Evolutionary conservation across 164 flowering plant genomes (phyloP), one percentile per base, ranked within the genome.

Genomic region (Santalum album): DNA sequence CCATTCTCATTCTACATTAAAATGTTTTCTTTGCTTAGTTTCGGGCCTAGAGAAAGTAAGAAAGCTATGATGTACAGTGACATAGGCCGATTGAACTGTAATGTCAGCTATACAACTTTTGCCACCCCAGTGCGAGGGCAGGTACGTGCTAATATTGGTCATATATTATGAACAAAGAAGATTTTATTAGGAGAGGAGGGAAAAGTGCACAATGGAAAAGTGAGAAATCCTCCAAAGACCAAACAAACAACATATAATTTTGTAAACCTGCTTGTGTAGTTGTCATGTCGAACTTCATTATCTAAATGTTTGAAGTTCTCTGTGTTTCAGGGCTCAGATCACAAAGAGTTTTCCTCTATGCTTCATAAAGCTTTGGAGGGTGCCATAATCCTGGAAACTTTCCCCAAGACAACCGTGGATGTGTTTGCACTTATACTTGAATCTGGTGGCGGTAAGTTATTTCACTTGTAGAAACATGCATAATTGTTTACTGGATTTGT

Each of bases 1-100:
- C 0, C 9, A 11, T 14, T 38, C 42, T 38, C 2, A 38, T 38
- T 12, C 16, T 16, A 3, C 6, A 38, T 38, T 11, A 14, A 10
- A 15, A 11, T 38, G 42, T 38, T 15, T 11, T 38, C 25, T 46
- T 53, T 7, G 1, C 69, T 51, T 70, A 92, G 98, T 56, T 92
- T 85, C 73, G 99, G 99, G 64, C 99, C 99, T 16, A 82, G 99
- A 69, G 97, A 92, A 71, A 92, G 99, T 62, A 89, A 87, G 78
- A 92, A 92, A 66, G 97, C 99, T 57, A 83, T 87, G 96, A 63
- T 80, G 84, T 92, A 85, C 60, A 87, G 96, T 65, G 91, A 89
- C 55, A 60, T 69, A 23, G 99, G 99, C 18, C 76, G 99, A 46
- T 60, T 92, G 57, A 92, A 89, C 69, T 92, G 99, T 67, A 79